Conservation (phyloP, 768 basidiomycete species). For the Xerocomellus amylosporus region DNA sequence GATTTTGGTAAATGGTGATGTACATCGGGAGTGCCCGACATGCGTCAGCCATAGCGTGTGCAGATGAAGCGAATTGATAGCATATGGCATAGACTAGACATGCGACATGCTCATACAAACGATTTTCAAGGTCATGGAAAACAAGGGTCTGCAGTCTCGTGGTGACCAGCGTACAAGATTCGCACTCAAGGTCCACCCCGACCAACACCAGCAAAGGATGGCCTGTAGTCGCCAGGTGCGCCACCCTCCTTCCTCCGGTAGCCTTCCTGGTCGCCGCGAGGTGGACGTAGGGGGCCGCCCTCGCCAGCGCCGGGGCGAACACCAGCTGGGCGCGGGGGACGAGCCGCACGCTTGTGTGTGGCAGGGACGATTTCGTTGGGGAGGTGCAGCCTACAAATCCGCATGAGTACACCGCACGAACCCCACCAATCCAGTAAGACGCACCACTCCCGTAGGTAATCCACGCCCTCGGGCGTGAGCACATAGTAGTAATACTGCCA, state of each 20-base stretch:
- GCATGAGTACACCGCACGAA: background rate
- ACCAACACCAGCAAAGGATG: slow-evolving; percentile 85
- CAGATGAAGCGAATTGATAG: slow-evolving; percentile 4
- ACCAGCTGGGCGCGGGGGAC: slow-evolving; percentile 78
- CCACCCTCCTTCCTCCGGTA: slow-evolving; percentile 87
- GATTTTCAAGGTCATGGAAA: slow-evolving; percentile 13
- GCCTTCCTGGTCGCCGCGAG: slow-evolving; percentile 86
- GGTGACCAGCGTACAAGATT: background rate
- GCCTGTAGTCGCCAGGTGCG: slow-evolving; percentile 86
- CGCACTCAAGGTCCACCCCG: slow-evolving; percentile 80
- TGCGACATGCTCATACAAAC: slow-evolving; percentile 29
- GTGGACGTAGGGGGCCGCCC: slow-evolving; percentile 82
- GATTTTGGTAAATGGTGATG: slow-evolving; percentile 38
- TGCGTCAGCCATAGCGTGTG: too few relatives aligned
- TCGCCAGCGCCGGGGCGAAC: slow-evolving; percentile 68
- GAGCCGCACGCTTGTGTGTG: slow-evolving; percentile 95
- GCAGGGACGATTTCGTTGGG: slow-evolving; percentile 94
- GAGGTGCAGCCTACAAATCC: slow-evolving; percentile 73
- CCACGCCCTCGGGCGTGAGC: slow-evolving; percentile 95
- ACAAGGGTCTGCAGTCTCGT: background rate
- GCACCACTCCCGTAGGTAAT: slow-evolving; percentile 90
- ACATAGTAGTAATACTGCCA: slow-evolving; percentile 99
- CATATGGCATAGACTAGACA: slow-evolving; percentile 28
- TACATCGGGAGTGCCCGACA: background rate
- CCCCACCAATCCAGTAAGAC: slow-evolving; percentile 1